These are phyloP conservation scores for Tylopilus sp. DNA, from an alignment of 768 basidiomycete species.

Conservation along the genomic window DNA sequence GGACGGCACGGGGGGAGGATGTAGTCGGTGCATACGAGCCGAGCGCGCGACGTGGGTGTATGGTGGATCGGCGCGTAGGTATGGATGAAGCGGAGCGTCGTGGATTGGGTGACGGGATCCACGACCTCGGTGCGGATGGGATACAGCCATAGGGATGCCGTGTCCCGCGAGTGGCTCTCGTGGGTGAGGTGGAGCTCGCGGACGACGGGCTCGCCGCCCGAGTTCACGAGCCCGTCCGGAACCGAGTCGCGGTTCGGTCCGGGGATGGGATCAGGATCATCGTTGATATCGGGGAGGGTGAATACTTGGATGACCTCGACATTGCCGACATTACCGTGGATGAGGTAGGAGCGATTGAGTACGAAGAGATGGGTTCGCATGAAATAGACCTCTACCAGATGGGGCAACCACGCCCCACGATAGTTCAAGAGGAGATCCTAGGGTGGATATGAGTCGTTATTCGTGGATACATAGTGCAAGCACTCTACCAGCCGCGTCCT, in stretches of 20 bases:
- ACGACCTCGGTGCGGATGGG: constrained; percentile 12
- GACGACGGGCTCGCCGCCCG: background rate
- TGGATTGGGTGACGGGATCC: constrained; percentile 9
- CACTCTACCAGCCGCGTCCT: constrained; percentile 11
- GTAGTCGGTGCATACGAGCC: constrained; percentile 19
- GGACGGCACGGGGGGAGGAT: background rate
- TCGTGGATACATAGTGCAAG: background rate
- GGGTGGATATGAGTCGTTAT: background rate
- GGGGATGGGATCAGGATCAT: background rate
- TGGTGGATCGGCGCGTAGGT: background rate
- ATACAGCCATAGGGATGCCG: constrained; percentile 7
- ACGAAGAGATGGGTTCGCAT: constrained; percentile 17
- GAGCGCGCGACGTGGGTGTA: background rate
- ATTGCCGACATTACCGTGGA: constrained; percentile 1
- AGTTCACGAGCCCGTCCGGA: background rate
- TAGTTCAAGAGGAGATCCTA: constrained; percentile 18
- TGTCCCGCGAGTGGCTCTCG: constrained; percentile 10
- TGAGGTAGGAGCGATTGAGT: constrained; percentile 13
- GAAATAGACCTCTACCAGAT: constrained; percentile 16
- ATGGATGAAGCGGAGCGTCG: constrained; percentile 23
- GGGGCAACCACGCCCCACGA: constrained; percentile 17
- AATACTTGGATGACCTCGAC: constrained; percentile 22
- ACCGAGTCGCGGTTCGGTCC: background rate
- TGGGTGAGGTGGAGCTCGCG: constrained; percentile 21
- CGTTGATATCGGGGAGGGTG: constrained; percentile 12